phyloP scores from a whole-genome alignment of 768 basidiomycete genomes.

The Tulasnella sp. region DNA sequence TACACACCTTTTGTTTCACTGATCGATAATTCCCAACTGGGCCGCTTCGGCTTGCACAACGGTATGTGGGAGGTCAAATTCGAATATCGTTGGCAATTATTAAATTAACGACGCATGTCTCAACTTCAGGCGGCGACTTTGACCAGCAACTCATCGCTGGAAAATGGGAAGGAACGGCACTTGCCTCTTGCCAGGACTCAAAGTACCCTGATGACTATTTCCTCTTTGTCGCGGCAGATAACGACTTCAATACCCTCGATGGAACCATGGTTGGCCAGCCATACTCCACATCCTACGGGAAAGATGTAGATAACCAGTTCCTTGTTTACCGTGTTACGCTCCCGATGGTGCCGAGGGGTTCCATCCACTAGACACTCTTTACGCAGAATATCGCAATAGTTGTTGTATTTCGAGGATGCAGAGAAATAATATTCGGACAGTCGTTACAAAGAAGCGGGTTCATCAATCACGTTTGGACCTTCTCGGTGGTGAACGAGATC shows the following conservation, averaged over 20 bases:
- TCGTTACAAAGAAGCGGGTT: neutral
- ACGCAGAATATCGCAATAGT: neutral
- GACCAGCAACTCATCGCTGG: slow-evolving; percentile 54
- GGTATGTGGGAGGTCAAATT: slow-evolving; percentile 38
- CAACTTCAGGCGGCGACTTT: slow-evolving; percentile 43
- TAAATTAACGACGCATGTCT: neutral
- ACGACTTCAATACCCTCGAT: slow-evolving; percentile 56
- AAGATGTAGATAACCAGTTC: slow-evolving; percentile 59
- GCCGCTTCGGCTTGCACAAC: slow-evolving; percentile 60
- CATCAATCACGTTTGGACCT: neutral
- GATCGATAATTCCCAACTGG: slow-evolving; percentile 51
- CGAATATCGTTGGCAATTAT: neutral
- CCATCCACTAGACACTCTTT: neutral
- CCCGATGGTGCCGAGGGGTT: slow-evolving; percentile 34
- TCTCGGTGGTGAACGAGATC: slow-evolving; percentile 1
- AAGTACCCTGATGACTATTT: slow-evolving; percentile 61
- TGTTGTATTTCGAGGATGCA: neutral
- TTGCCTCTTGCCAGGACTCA: slow-evolving; percentile 52
- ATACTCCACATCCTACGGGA: slow-evolving; percentile 46
- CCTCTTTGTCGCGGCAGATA: slow-evolving; percentile 61
- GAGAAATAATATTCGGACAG: neutral
- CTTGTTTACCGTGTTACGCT: slow-evolving; percentile 60
- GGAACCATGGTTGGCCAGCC: slow-evolving; percentile 50
- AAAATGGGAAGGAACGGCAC: slow-evolving; percentile 65
- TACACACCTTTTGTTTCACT: slow-evolving; percentile 57